phyloP scores from a whole-genome alignment of 192 early-diverging fungal genomes.

The Backusella luteola region DNA sequence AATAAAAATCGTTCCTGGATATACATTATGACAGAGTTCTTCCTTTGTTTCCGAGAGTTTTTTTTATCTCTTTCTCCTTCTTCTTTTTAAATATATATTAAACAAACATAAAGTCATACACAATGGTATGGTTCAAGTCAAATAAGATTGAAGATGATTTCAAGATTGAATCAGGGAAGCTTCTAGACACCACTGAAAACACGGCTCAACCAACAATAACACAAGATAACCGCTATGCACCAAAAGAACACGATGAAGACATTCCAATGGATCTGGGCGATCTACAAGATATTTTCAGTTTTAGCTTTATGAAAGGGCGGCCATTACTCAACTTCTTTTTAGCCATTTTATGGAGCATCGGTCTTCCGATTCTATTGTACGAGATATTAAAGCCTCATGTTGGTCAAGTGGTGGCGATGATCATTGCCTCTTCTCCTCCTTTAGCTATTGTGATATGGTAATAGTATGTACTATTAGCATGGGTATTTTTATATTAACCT shows the following conservation, averaged over 20 bases:
- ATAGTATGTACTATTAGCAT: neutral
- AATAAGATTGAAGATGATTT: neutral
- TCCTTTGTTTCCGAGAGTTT: neutral
- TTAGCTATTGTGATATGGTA: slow-evolving; percentile 28
- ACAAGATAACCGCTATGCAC: neutral
- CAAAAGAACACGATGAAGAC: slow-evolving; percentile 24
- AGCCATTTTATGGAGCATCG: slow-evolving; percentile 32
- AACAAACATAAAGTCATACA: neutral
- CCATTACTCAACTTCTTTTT: slow-evolving; percentile 30
- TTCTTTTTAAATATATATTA: neutral
- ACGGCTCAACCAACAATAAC: neutral
- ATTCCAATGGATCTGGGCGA: slow-evolving; percentile 24
- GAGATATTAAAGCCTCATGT: slow-evolving; percentile 25
- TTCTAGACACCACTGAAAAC: neutral
- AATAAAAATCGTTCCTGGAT: neutral
- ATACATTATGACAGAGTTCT: neutral
- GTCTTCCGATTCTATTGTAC: slow-evolving; percentile 30
- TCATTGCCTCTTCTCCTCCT: slow-evolving; percentile 29
- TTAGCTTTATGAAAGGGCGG: slow-evolving; percentile 26
- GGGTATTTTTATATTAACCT: neutral
- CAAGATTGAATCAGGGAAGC: neutral
- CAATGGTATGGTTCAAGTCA: neutral
- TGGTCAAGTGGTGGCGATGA: slow-evolving; percentile 36
- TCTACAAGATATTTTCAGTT: slow-evolving; percentile 27
- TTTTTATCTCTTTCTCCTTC: neutral